These are phyloP conservation scores for Paulownia fortunei DNA, from an alignment of 257 asterid genomes.

Conservation along the genomic window DNA sequence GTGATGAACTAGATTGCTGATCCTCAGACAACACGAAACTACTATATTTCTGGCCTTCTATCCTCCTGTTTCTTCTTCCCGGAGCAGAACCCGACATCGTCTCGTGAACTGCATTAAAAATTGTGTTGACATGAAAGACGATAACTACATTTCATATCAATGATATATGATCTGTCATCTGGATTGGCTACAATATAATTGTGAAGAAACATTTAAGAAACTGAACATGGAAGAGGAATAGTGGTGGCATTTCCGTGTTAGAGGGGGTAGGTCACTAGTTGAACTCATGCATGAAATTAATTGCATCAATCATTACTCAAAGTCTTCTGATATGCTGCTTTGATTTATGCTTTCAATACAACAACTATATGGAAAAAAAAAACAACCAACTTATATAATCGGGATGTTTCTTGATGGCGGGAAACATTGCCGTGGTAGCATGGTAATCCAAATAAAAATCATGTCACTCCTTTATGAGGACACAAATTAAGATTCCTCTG, in stretches of 20 bases:
- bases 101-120: not conserved
- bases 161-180: no score
- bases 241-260: no score
- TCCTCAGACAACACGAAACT: not conserved
- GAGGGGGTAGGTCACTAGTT: no score
- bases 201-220: not conserved
- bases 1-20: no score
- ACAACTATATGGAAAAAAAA: not conserved
- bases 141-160: no score
- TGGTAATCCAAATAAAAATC: not conserved
- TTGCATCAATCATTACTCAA: not conserved
- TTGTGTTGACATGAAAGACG: no score
- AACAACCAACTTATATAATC: no score
- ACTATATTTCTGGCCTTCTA: not conserved
- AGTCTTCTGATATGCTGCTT: not conserved
- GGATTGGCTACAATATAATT: no score
- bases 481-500: no score
- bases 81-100: not conserved
- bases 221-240: not conserved
- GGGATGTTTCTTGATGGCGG: not conserved
- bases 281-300: not conserved
- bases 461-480: no score
- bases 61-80: not conserved
- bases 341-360: not conserved
- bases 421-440: no score